Base-by-base conservation (phyloP, 805 yeast species). In the Metschnikowia aberdeeniae region DNA sequence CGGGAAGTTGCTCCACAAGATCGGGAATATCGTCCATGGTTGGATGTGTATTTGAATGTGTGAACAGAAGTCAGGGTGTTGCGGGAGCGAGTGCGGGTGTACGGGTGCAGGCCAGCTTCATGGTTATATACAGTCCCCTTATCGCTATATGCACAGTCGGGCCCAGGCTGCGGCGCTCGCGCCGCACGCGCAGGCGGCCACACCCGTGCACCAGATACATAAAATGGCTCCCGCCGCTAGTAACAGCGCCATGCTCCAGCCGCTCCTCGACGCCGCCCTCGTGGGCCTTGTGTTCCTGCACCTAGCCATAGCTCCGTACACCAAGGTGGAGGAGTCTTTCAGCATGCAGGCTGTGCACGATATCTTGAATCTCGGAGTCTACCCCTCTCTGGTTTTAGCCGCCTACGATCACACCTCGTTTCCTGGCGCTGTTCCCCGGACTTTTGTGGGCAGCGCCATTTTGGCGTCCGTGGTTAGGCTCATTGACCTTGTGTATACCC, bases 301-400 rank as follows among this genome's bases (percentile, higher is more conserved):
- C 59, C 54, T 85, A 49, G 51, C 69, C 9, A 55, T 77, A 1
- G 75, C 96, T 0, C 97, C 97, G 0, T 88, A 69, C 63, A 84
- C 97, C 1, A 92, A 92, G 64, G 97, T 92, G 0, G 97, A 92
- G 61, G 98, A 92, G 62, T 87, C 96, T 26, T 92, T 92, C 72
- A 87, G 84, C 55, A 70, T 87, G 36, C 97, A 92, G 57, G 97
- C 97, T 0, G 72, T 88, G 34, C 89, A 90, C 59, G 97, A 92
- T 57, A 71, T 89, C 35, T 51, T 87, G 40, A 75, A 76, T 51
- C 74, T 80, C 59, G 97, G 96, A 1, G 52, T 67, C 1, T 58
- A 51, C 32, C 67, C 72, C 11, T 45, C 52, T 17, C 54, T 52
- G 13, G 55, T 62, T 13, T 64, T 69, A 33, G 63, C 72, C 20